Conservation (phyloP, 164 flowering plant genomes). For the Vitis riparia region DNA sequence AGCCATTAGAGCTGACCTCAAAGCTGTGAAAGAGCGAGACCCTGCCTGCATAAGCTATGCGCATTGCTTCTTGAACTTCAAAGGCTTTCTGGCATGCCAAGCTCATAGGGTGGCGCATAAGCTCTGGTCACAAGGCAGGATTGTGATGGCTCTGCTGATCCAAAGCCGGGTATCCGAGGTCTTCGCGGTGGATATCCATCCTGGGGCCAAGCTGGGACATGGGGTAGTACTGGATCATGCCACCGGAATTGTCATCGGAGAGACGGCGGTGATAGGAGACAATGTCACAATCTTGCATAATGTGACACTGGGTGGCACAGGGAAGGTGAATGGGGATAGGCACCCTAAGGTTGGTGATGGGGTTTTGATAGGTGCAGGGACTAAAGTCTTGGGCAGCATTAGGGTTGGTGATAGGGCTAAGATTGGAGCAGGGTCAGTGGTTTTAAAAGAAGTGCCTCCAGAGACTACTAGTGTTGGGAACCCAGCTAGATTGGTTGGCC, state of each 20-base stretch:
- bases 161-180: constrained; percentile 71
- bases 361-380: constrained; percentile 79
- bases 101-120: constrained; percentile 66
- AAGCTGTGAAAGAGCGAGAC: constrained; percentile 63
- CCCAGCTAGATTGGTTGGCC: constrained; percentile 67
- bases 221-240: constrained; percentile 82
- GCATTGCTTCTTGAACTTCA: constrained; percentile 70
- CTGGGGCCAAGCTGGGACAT: constrained; percentile 71
- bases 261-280: constrained; percentile 73
- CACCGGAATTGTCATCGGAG: constrained; percentile 75
- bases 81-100: constrained; percentile 76
- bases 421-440: constrained; percentile 82
- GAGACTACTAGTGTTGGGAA: constrained; percentile 79
- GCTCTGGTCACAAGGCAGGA: constrained; percentile 61
- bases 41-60: constrained; percentile 69
- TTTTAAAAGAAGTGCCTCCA: constrained; percentile 61
- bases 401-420: constrained; percentile 77
- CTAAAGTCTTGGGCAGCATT: constrained; percentile 68
- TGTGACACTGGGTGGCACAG: constrained; percentile 82
- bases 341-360: constrained; percentile 88
- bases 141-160: constrained; percentile 51
- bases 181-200: constrained; percentile 78
- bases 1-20: constrained; percentile 48
- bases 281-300: constrained; percentile 73
- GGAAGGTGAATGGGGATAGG: constrained; percentile 65